Base-by-base conservation (phyloP, 495 filamentous ascomycete genomes). In the Xeromyces bisporus region DNA sequence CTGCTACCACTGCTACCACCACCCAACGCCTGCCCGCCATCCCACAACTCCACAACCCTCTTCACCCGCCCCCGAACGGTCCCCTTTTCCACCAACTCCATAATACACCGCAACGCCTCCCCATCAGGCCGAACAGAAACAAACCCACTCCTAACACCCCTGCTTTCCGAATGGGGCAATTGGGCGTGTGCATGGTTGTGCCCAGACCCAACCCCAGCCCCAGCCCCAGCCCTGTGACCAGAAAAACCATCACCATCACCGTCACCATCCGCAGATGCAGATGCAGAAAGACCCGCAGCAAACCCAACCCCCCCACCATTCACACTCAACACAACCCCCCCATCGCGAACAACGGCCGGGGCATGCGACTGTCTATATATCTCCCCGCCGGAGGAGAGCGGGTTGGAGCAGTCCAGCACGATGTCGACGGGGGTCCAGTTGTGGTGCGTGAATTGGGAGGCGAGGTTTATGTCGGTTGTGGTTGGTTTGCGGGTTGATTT, bases 121-220 rank as follows among this genome's bases (percentile, higher is more conserved):
- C 39, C 41, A 36, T 62, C 50, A 8, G 58, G 56, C 28, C 46
- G 48, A n/a, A 56, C 53, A 23, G 45, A 43, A n/a, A 61, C 44
- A 37, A 63, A 57, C 13, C 39, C 44, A 29, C 52, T 57, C 4
- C 32, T 40, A 8, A 61, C 18, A 7, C 43, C 46, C 2, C 48
- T 32, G 31, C 48, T 50, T 26, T 30, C 39, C 2, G 38, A 30
- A 12, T 40, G 18, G 6, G 27, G 29, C 3, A 32, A 21, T 15
- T 34, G 29, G 9, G 34, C 26, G 7, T 32, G 24, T 2, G 31
- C 30, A 1, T 40, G 23, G 27, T 47, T 30, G 10, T 46, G 26
- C 6, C 42, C 43, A 9, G 49, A 44, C 11, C 31, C 5, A 21
- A 5, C 5, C 20, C 4, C 20, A 21, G 4, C 5, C 5, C 16